These are phyloP conservation scores for Hortaea werneckii DNA, from an alignment of 2,329 filamentous ascomycete species.

Conservation along the genomic window DNA sequence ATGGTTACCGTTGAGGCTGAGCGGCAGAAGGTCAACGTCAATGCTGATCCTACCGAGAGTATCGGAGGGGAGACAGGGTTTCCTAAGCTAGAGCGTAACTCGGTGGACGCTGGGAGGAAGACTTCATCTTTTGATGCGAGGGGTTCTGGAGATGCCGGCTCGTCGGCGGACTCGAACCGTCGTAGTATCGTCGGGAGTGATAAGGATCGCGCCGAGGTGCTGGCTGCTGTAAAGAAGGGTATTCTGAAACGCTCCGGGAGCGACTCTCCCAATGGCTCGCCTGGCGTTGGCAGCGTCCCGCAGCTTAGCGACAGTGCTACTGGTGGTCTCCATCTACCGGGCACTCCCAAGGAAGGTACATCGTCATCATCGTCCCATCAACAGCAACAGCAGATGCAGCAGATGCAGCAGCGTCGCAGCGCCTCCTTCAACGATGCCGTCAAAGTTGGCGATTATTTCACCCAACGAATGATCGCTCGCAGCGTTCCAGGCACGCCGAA, in stretches of 20 bases:
- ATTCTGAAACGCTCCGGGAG: slow-evolving; percentile 73
- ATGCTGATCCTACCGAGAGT: slow-evolving; percentile 56
- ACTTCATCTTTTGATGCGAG: too few relatives aligned
- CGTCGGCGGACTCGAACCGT: slow-evolving; percentile 50
- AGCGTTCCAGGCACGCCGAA: slow-evolving; percentile 73
- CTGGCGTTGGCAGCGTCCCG: slow-evolving; percentile 53
- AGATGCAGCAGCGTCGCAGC: slow-evolving; percentile 40
- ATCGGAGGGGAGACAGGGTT: slow-evolving; percentile 66
- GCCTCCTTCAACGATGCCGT: slow-evolving; percentile 35
- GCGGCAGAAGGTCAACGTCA: slow-evolving; percentile 71
- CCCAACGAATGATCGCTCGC: slow-evolving; percentile 59
- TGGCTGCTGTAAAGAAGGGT: slow-evolving; percentile 87
- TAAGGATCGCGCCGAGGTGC: slow-evolving; percentile 77
- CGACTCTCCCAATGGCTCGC: slow-evolving; percentile 58
- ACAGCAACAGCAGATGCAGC: too few relatives aligned
- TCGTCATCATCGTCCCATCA: too few relatives aligned
- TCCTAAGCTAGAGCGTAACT: slow-evolving; percentile 74
- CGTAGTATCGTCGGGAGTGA: slow-evolving; percentile 90
- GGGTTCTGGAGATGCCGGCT: slow-evolving; percentile 20
- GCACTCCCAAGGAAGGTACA: slow-evolving; percentile 78
- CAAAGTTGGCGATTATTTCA: slow-evolving; percentile 73
- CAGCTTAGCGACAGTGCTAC: slow-evolving; percentile 65
- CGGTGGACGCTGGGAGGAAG: slow-evolving; percentile 51
- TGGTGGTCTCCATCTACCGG: slow-evolving; percentile 77
- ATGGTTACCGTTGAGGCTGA: slow-evolving; percentile 96